Evolutionary conservation across 441 rosid genomes (phyloP), one percentile per base, ranked within the genome.

Genomic region (Erysimum cheiri): DNA sequence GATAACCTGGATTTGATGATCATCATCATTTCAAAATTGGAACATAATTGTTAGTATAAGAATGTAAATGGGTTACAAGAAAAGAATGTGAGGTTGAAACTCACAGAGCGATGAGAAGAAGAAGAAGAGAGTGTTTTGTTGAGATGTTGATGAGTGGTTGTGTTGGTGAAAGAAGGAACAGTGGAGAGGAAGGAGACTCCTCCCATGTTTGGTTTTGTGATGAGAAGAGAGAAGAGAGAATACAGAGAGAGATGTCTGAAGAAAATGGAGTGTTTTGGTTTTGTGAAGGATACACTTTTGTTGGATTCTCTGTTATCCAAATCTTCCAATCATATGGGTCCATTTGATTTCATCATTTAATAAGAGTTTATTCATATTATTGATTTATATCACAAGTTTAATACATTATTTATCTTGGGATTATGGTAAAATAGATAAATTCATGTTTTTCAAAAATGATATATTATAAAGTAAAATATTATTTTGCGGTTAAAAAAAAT

Each of bases 101-200:
- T 78, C 61, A 77, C 46, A 61, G 78, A 43, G 74, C n/a, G 66
- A 73, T 64, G 74, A 46, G n/a, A n/a, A 19, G 64, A 44, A 69
- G 60, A 44, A 64, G 79, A 44, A 37, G 66, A 44, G 40, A 60
- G 12, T 59, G 69, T 22, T 1, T 2, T 57, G 0, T 15, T 52
- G 64, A 55, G 68, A 70, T 52, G 83, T 39, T 19, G 83, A 58
- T 28, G 56, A 39, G 64, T 73, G 73, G 36, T 40, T 5, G 47
- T 39, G 37, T 79, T 76, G 58, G 79, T 70, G 69, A 80, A 56
- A 40, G 81, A 83, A 65, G 94, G 88, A 11, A 78, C 36, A 19
- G 85, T 81, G n/a, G 94, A 83, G 71, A 82, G 80, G 77, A 84
- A 87, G 57, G 88, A 84, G 8, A 79, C 84, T 33, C 83, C 82